A percentile compares a stretch with the other conserved stretches of the same genome.
Conservation (phyloP, 169 alveolate species). For the Plasmodium chabaudi region DNA sequence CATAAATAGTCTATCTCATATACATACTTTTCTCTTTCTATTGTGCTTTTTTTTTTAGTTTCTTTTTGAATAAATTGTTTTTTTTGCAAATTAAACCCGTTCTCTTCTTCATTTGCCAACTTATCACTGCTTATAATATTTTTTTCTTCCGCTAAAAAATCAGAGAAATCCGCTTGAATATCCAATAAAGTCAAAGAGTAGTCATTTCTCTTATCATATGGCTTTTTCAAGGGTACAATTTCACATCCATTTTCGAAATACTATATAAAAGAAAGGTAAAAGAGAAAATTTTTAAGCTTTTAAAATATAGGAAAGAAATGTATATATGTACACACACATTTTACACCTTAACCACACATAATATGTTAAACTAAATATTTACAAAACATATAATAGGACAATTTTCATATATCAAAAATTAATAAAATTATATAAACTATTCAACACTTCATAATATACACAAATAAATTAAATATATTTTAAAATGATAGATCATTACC, state of each 20-base stretch:
- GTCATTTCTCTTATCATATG: constrained; percentile 8
- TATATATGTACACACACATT: neutral
- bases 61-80: constrained; percentile 36
- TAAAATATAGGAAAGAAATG: neutral
- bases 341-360: neutral
- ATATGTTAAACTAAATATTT: too few species aligned
- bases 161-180: constrained; percentile 75
- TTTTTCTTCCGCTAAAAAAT: constrained; percentile 61
- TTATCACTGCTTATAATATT: constrained; percentile 56
- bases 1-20: constrained; percentile 70
- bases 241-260: constrained; percentile 73
- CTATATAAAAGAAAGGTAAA: neutral
- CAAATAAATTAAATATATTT: neutral
- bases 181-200: constrained; percentile 55
- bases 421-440: too few species aligned
- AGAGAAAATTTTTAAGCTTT: neutral
- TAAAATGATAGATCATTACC: constrained; percentile 40
- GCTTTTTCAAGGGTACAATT: constrained; percentile 55
- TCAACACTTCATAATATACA: too few species aligned
- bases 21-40: constrained; percentile 53
- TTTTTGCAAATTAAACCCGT: constrained; percentile 42
- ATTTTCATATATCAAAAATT: too few species aligned
- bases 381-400: too few species aligned
- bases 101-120: constrained; percentile 20
- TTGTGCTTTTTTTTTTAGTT: neutral